These are phyloP conservation scores for Leccinum variicolor DNA, from an alignment of 768 basidiomycete species.

Conservation along the genomic window DNA sequence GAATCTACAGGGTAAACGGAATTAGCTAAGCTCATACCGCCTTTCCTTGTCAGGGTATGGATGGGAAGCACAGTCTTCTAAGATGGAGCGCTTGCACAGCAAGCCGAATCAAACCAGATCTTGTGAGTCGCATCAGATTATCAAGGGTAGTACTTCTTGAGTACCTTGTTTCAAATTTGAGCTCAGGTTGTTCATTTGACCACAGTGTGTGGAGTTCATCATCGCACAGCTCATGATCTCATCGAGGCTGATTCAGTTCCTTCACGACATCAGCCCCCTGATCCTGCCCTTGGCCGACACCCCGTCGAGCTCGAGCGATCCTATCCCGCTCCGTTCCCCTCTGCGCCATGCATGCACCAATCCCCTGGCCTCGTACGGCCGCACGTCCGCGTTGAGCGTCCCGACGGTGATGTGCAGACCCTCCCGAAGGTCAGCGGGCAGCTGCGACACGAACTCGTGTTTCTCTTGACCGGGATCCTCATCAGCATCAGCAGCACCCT, in stretches of 20 bases:
- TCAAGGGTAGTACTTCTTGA: too few species aligned
- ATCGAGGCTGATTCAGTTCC: background rate
- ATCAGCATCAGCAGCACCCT: conserved; percentile 48
- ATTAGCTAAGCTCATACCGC: too few species aligned
- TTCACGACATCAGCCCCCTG: conserved; percentile 19
- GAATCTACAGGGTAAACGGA: too few species aligned
- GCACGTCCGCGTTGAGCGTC: conserved; percentile 49
- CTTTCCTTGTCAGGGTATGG: too few species aligned
- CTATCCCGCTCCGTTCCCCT: conserved; percentile 30
- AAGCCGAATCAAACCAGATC: too few species aligned
- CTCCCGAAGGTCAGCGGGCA: conserved; percentile 46
- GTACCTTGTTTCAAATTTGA: too few species aligned
- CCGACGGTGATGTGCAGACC: conserved; percentile 88
- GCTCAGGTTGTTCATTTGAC: background rate
- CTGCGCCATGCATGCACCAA: conserved; percentile 57
- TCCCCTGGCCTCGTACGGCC: conserved; percentile 64
- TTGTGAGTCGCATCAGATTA: too few species aligned
- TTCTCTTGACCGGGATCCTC: conserved; percentile 35
- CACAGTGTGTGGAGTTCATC: background rate
- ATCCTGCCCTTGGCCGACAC: conserved; percentile 30
- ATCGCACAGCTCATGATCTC: background rate
- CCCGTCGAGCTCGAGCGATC: conserved; percentile 28
- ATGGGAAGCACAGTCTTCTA: too few species aligned
- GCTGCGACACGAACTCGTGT: conserved; percentile 42
- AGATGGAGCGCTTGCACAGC: too few species aligned